Evolutionary conservation across 257 asterid species (phyloP).

Genomic region (Solanum phureja): DNA sequence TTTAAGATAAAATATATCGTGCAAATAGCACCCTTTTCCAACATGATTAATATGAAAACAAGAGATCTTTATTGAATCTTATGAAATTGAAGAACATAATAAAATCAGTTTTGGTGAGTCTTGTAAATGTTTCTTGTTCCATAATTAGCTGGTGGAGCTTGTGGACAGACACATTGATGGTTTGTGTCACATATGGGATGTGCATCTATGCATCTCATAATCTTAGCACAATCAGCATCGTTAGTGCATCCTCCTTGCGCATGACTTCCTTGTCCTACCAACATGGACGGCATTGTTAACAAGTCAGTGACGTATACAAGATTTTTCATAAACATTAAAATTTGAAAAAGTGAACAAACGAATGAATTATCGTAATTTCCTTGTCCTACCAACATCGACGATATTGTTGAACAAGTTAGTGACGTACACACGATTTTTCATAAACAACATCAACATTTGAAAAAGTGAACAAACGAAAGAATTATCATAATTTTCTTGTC

Average conservation of each 20-base stretch:
- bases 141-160: background rate
- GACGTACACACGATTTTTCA: background rate
- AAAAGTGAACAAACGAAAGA: background rate
- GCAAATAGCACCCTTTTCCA: background rate
- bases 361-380: background rate
- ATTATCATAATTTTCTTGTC: background rate
- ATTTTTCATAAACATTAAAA: background rate
- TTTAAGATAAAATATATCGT: background rate
- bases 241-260: background rate
- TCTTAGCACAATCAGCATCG: background rate
- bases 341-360: background rate
- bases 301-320: background rate
- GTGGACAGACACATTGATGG: background rate
- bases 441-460: background rate
- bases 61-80: background rate
- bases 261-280: background rate
- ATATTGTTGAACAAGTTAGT: background rate
- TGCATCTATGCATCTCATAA: background rate
- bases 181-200: background rate
- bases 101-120: background rate
- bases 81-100: background rate
- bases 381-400: background rate
- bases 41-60: background rate
- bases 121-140: background rate
- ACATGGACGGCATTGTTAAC: background rate